Percentiles rank a stretch among this genome's conserved stretches.
Conservation (phyloP, 768 basidiomycete species). For the Paxillus ammoniavirescens region DNA sequence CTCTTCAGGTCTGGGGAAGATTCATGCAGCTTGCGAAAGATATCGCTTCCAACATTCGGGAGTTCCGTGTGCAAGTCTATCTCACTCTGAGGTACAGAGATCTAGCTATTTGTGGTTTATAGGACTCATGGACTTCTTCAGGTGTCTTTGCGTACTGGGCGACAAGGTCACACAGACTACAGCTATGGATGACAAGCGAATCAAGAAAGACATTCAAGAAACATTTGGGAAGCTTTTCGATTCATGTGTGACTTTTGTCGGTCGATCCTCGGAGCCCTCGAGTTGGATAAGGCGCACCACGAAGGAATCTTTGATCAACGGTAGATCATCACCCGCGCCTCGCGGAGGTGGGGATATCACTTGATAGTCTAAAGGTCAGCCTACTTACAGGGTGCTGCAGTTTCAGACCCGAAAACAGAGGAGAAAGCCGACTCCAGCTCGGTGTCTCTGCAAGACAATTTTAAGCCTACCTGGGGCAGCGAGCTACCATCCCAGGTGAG, state of each 20-base stretch:
- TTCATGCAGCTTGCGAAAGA: slow-evolving; percentile 80
- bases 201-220: slow-evolving; percentile 92
- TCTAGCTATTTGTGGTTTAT: background rate
- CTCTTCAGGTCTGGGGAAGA: slow-evolving; percentile 88
- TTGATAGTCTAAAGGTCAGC: background rate
- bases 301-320: slow-evolving; percentile 65
- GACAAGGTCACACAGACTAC: slow-evolving; percentile 87
- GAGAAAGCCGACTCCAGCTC: slow-evolving; percentile 57
- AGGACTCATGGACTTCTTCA: slow-evolving; percentile 29
- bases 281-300: slow-evolving; percentile 76
- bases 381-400: slow-evolving; percentile 6
- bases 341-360: slow-evolving; percentile 43
- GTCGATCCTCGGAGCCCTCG: slow-evolving; percentile 69
- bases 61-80: slow-evolving; percentile 71
- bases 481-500: slow-evolving; percentile 30
- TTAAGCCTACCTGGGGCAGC: slow-evolving; percentile 25
- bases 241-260: slow-evolving; percentile 68
- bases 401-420: slow-evolving; percentile 47
- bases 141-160: slow-evolving; percentile 74
- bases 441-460: slow-evolving; percentile 35
- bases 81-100: slow-evolving; percentile 62
- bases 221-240: slow-evolving; percentile 85
- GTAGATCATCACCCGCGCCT: slow-evolving; percentile 67
- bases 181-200: slow-evolving; percentile 84
- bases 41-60: slow-evolving; percentile 57